Conservation (phyloP, 257 asterid genomes). For the Ehretia macrophylla region DNA sequence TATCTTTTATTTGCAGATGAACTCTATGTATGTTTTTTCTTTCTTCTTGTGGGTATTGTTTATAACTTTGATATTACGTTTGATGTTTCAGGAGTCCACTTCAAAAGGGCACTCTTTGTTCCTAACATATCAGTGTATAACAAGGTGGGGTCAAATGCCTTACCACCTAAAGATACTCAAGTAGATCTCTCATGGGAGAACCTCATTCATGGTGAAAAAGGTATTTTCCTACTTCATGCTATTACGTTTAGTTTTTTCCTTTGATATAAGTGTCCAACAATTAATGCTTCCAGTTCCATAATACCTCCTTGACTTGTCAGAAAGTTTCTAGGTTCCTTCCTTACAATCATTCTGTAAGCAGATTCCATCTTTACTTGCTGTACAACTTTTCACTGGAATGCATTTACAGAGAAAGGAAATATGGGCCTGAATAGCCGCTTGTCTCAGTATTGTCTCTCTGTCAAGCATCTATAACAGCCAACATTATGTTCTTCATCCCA, state of each 20-base stretch:
- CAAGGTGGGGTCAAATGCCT: conserved; percentile 65
- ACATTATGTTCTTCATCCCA: too few species aligned
- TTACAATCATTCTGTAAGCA: too few species aligned
- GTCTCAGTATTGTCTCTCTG: too few species aligned
- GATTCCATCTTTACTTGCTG: too few species aligned
- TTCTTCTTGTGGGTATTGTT: background rate
- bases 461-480: too few species aligned
- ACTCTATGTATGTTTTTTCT: background rate
- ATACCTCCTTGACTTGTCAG: too few species aligned
- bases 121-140: conserved; percentile 85
- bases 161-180: conserved; percentile 51
- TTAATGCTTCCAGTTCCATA: too few species aligned
- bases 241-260: background rate
- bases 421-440: too few species aligned
- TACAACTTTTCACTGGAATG: too few species aligned
- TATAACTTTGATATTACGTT: background rate
- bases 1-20: background rate
- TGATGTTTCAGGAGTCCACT: conserved; percentile 63
- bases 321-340: too few species aligned
- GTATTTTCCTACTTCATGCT: conserved; percentile 24
- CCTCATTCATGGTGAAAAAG: conserved; percentile 53
- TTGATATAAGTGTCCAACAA: background rate
- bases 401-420: too few species aligned
- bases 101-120: conserved; percentile 85
- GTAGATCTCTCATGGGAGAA: conserved; percentile 91